Evolutionary conservation across 1,284 basidiomycete genomes (phyloP).

Genomic region (Papiliotrema terrestris): DNA sequence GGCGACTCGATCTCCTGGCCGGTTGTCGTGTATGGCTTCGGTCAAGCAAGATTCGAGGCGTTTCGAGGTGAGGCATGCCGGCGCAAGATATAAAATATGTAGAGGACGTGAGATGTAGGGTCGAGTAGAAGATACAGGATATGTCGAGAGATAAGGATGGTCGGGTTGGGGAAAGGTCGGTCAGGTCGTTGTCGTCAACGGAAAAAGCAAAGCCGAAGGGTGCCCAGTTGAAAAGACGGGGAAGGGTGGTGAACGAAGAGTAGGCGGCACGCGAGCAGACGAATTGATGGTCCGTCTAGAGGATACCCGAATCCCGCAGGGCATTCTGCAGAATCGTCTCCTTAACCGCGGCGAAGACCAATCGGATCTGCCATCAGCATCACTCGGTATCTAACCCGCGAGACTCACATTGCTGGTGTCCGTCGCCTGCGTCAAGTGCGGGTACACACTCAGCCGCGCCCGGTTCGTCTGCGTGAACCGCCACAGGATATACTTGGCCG

Average conservation of each 20-base stretch:
- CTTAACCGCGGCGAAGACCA: slow-evolving; percentile 95
- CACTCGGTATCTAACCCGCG: background rate
- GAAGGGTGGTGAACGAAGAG: background rate
- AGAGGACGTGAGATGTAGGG: no score
- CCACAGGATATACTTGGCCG: slow-evolving; percentile 97
- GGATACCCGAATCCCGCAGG: slow-evolving; percentile 46
- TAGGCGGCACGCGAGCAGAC: background rate
- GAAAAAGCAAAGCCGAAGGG: background rate
- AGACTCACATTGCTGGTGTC: slow-evolving; percentile 63
- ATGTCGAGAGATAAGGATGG: background rate
- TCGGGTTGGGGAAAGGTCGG: background rate
- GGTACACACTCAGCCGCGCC: slow-evolving; percentile 81
- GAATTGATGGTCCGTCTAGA: slow-evolving; percentile 19
- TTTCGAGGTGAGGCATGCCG: background rate
- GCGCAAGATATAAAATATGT: background rate
- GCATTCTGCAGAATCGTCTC: slow-evolving; percentile 84
- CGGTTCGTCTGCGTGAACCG: slow-evolving; percentile 93
- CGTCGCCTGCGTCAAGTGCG: slow-evolving; percentile 66
- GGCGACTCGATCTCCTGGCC: background rate
- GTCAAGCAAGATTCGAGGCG: background rate
- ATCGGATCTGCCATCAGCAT: slow-evolving; percentile 56
- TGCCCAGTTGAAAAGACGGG: background rate
- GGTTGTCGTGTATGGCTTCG: background rate
- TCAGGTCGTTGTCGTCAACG: background rate
- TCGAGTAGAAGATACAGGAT: background rate